phyloP scores from a whole-genome alignment of 2,329 filamentous ascomycete species.

The Ramularia endophylla region DNA sequence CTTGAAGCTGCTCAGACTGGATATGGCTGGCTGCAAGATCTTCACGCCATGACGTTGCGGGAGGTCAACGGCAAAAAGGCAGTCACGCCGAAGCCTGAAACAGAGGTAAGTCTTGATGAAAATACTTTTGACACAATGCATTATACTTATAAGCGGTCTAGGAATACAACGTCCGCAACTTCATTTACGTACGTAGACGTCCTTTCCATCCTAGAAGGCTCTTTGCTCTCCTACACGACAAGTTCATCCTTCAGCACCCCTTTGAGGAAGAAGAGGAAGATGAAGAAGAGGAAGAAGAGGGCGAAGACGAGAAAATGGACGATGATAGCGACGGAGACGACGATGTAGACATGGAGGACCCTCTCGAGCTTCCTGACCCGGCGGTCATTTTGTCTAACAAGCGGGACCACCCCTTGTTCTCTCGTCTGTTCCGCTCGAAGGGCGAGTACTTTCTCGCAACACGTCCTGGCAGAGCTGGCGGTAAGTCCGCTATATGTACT shows the following conservation, averaged over 20 bases:
- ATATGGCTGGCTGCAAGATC: slow-evolving; percentile 63
- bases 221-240: slow-evolving; percentile 37
- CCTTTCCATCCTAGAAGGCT: slow-evolving; percentile 39
- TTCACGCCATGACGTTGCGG: slow-evolving; percentile 61
- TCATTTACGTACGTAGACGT: slow-evolving; percentile 57
- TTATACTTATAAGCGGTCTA: slow-evolving; percentile 14
- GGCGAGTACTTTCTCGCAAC: slow-evolving; percentile 57
- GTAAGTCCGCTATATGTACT: background rate
- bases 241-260: slow-evolving; percentile 39
- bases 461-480: slow-evolving; percentile 48
- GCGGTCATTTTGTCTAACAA: slow-evolving; percentile 50
- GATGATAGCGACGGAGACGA: slow-evolving; percentile 34
- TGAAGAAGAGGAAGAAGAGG: slow-evolving; percentile 18
- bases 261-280: slow-evolving; percentile 25
- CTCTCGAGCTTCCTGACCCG: slow-evolving; percentile 26
- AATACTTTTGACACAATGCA: no score
- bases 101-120: slow-evolving; percentile 60
- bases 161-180: slow-evolving; percentile 62
- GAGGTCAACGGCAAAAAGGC: slow-evolving; percentile 50
- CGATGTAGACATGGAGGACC: slow-evolving; percentile 30
- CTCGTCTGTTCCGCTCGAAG: slow-evolving; percentile 57
- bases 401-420: slow-evolving; percentile 47
- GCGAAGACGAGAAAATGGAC: slow-evolving; percentile 16
- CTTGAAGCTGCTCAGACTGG: slow-evolving; percentile 59
- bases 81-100: slow-evolving; percentile 63